Evolutionary conservation across 495 filamentous ascomycete genomes (phyloP).

Genomic region (Podospora tetraspora): DNA sequence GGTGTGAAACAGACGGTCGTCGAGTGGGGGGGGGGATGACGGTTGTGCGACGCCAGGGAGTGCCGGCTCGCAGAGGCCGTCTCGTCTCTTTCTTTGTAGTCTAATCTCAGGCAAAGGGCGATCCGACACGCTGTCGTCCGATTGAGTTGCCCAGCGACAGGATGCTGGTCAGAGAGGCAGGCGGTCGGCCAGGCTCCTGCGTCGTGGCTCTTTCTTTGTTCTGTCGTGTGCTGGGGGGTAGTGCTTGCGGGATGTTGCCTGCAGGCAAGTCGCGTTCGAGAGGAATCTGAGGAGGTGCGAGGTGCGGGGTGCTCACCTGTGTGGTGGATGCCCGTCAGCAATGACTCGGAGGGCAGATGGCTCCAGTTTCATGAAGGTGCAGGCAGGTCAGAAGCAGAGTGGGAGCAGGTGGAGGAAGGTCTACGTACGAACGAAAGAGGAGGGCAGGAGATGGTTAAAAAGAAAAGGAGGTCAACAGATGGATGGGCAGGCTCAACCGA

Average conservation of each 20-base stretch:
- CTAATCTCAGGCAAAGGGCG: neutral
- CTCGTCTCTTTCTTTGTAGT: neutral
- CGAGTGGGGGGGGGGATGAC: neutral
- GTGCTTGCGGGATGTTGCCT: neutral
- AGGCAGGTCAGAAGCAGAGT: neutral
- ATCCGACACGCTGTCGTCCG: neutral
- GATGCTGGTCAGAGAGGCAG: neutral
- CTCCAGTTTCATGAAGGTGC: neutral
- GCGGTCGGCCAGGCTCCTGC: neutral
- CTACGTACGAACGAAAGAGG: neutral
- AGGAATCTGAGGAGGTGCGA: neutral
- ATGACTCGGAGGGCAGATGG: conserved; percentile 8
- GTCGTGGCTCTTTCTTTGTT: neutral
- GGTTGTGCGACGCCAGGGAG: neutral
- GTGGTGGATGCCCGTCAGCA: neutral
- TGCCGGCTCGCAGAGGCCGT: neutral
- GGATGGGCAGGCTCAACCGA: neutral
- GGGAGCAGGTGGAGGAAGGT: neutral
- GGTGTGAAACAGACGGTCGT: conserved; percentile 24
- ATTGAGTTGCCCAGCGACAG: neutral
- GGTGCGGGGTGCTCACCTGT: neutral
- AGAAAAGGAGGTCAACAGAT: neutral
- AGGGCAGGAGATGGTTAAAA: neutral
- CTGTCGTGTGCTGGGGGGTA: neutral
- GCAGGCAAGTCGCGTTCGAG: neutral